Percentiles rank a stretch among this genome's conserved stretches.
These are phyloP conservation scores for Cubamyces lactineus DNA, from an alignment of 768 basidiomycete genomes.

Conservation along the genomic window DNA sequence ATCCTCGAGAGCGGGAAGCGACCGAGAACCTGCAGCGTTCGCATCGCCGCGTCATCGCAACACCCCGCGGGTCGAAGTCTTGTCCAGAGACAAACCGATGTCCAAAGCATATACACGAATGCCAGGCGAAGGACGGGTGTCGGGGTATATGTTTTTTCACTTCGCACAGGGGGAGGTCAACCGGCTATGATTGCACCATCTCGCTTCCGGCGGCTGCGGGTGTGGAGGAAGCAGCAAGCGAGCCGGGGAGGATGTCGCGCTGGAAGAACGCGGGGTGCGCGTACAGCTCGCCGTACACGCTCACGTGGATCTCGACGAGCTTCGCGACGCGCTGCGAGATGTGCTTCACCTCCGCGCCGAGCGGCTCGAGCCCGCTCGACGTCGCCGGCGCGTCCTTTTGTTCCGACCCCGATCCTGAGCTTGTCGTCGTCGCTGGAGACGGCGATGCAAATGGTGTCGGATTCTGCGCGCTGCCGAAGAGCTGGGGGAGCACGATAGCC, in stretches of 20 bases:
- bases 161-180: too few relatives aligned
- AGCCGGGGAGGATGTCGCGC: slow-evolving; percentile 5
- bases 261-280: slow-evolving; percentile 62
- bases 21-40: background rate
- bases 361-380: slow-evolving; percentile 69
- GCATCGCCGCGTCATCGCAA: background rate
- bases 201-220: background rate
- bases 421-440: slow-evolving; percentile 14
- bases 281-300: slow-evolving; percentile 78
- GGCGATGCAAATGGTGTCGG: slow-evolving; percentile 20
- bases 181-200: background rate
- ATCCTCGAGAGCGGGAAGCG: background rate
- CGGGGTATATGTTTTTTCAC: slow-evolving; percentile 2
- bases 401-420: background rate
- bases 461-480: slow-evolving; percentile 33
- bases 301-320: slow-evolving; percentile 73
- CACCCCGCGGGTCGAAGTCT: background rate
- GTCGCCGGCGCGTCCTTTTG: slow-evolving; percentile 32
- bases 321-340: slow-evolving; percentile 74
- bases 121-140: too few relatives aligned
- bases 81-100: background rate
- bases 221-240: background rate
- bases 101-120: slow-evolving; percentile 10
- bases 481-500: slow-evolving; percentile 30
- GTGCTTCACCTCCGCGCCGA: slow-evolving; percentile 67